phyloP scores from a whole-genome alignment of 805 yeast species.

The Hanseniaspora pseudoguilliermondii region DNA sequence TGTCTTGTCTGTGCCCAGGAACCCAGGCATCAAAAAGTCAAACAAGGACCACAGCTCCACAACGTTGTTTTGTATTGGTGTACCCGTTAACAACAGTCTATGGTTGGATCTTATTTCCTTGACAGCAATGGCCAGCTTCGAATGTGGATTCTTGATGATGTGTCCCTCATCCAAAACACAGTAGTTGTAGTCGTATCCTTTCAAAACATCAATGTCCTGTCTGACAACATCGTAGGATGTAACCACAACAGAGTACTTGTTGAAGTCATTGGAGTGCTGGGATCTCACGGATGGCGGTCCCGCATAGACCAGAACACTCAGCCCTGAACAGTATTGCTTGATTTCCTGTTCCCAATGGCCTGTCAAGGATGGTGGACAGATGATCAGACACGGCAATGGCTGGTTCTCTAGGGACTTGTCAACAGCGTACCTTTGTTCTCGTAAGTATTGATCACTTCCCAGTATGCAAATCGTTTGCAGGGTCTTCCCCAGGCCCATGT shows the following conservation, averaged over 20 bases:
- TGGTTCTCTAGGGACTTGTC: slow-evolving; percentile 55
- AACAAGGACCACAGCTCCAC: slow-evolving; percentile 94
- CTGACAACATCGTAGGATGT: slow-evolving; percentile 95
- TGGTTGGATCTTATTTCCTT: slow-evolving; percentile 76
- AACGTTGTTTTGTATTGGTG: slow-evolving; percentile 96
- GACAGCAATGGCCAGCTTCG: slow-evolving; percentile 81
- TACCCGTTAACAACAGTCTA: slow-evolving; percentile 82
- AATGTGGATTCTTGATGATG: slow-evolving; percentile 80
- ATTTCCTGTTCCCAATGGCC: slow-evolving; percentile 99
- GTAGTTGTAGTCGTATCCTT: slow-evolving; percentile 63
- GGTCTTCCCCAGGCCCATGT: slow-evolving; percentile 98
- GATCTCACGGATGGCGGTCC: slow-evolving; percentile 76
- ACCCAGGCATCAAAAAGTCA: slow-evolving; percentile 98
- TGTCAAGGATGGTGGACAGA: slow-evolving; percentile 94
- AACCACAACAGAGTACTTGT: slow-evolving; percentile 66
- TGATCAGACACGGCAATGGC: slow-evolving; percentile 67
- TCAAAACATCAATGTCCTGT: slow-evolving; percentile 63
- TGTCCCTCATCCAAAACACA: slow-evolving; percentile 97
- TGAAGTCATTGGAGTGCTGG: slow-evolving; percentile 40
- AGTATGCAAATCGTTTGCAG: slow-evolving; percentile 93
- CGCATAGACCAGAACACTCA: slow-evolving; percentile 73
- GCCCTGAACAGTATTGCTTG: slow-evolving; percentile 74
- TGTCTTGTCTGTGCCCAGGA: slow-evolving; percentile 83
- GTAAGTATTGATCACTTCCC: slow-evolving; percentile 83
- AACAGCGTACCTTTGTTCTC: slow-evolving; percentile 52